Evolutionary conservation across 768 basidiomycete genomes (phyloP).

Genomic region (Asterophora parasitica): DNA sequence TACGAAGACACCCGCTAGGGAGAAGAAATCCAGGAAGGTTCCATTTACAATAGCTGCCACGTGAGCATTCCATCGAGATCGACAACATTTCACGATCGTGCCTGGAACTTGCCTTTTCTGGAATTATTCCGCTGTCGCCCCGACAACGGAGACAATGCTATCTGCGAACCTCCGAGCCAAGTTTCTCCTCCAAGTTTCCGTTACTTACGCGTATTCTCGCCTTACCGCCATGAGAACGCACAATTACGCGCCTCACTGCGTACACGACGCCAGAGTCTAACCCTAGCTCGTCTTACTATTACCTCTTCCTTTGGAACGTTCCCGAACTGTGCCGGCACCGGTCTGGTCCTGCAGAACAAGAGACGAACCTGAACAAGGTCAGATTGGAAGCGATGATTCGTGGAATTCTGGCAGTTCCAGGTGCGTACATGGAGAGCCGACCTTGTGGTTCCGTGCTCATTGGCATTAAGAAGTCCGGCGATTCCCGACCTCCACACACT

Average conservation of each 20-base stretch:
- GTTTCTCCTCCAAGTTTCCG: too few species aligned
- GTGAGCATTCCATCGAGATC: slow-evolving; percentile 22
- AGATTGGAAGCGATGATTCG: slow-evolving; percentile 12
- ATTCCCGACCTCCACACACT: slow-evolving; percentile 14
- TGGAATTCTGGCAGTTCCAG: slow-evolving; percentile 13
- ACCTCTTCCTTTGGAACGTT: slow-evolving; percentile 17
- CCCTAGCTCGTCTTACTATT: slow-evolving; percentile 7
- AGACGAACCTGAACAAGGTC: slow-evolving; percentile 15
- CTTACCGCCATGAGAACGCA: too few species aligned
- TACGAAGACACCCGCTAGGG: slow-evolving; percentile 14
- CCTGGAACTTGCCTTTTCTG: slow-evolving; percentile 5
- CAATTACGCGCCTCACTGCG: not conserved
- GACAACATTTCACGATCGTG: not conserved
- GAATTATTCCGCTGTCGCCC: slow-evolving; percentile 10
- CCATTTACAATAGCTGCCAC: slow-evolving; percentile 20
- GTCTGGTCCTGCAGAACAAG: slow-evolving; percentile 8
- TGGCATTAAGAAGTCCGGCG: slow-evolving; percentile 16
- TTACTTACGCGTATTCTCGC: too few species aligned
- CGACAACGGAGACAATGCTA: slow-evolving; percentile 10
- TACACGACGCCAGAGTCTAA: not conserved
- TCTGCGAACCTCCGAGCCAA: too few species aligned
- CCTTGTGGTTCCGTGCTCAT: slow-evolving; percentile 18
- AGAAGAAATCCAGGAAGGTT: slow-evolving; percentile 21
- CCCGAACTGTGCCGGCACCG: slow-evolving; percentile 17
- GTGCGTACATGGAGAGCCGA: slow-evolving; percentile 10